Conservation (phyloP, 495 filamentous ascomycete species). For the Penicillium tannophilum region DNA sequence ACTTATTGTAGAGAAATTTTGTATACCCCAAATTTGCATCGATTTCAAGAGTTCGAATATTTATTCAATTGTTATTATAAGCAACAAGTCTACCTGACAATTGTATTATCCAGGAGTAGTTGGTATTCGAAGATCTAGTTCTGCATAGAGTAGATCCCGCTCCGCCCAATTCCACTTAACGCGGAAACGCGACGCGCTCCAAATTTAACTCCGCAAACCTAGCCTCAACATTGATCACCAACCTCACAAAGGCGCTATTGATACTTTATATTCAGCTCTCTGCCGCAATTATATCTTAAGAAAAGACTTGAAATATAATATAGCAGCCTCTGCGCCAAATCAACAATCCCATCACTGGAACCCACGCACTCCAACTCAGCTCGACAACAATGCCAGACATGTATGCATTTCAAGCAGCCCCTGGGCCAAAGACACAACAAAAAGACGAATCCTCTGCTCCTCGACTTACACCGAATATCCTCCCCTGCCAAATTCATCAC, state of each 20-base stretch:
- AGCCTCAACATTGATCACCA: neutral
- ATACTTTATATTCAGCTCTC: neutral
- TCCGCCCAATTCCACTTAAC: slow-evolving; percentile 33
- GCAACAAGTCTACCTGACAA: too few relatives aligned
- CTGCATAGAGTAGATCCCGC: neutral
- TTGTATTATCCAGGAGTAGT: neutral
- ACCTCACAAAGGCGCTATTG: neutral
- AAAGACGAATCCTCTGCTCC: slow-evolving; percentile 17
- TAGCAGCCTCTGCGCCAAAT: neutral
- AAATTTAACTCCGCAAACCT: slow-evolving; percentile 14
- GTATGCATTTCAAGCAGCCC: slow-evolving; percentile 41
- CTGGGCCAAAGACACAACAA: slow-evolving; percentile 22
- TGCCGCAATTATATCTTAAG: neutral
- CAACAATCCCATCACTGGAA: too few relatives aligned
- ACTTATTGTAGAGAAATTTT: slow-evolving; percentile 20
- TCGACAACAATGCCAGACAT: slow-evolving; percentile 33
- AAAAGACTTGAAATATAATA: neutral
- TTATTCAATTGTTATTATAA: neutral
- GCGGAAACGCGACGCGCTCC: slow-evolving; percentile 42
- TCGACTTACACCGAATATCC: slow-evolving; percentile 67
- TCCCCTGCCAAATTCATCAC: slow-evolving; percentile 83
- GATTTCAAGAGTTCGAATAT: slow-evolving; percentile 13
- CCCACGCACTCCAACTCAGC: neutral
- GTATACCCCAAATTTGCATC: slow-evolving; percentile 34
- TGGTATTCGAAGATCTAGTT: slow-evolving; percentile 11